Conservation (phyloP, 768 basidiomycete genomes). For the Pisolithus microcarpus region DNA sequence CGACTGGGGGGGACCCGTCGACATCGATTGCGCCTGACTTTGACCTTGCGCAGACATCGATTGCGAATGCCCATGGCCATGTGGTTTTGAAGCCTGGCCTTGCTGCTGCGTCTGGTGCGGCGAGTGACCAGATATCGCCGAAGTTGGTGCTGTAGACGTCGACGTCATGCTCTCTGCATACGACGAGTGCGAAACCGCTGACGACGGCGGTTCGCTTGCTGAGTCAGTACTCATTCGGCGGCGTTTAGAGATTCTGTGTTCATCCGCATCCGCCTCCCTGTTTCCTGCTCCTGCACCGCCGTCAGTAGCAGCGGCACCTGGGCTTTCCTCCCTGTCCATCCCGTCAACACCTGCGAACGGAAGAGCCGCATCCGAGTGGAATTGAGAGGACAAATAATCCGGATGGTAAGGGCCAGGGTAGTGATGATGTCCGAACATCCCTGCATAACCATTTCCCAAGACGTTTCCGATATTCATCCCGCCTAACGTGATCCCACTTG, state of each 20-base stretch:
- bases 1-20: no score
- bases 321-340: conserved; percentile 35
- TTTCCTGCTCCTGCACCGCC: conserved; percentile 25
- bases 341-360: conserved; percentile 46
- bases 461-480: no score
- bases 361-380: conserved; percentile 41
- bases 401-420: conserved; percentile 74
- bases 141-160: no score
- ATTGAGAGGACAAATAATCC: conserved; percentile 56
- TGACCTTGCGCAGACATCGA: no score
- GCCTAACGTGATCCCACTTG: no score
- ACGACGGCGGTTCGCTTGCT: conserved; percentile 46
- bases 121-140: no score
- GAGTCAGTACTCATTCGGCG: conserved; percentile 63
- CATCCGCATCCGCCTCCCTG: conserved; percentile 66
- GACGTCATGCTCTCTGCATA: conserved; percentile 41
- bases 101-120: no score
- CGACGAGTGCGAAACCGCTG: conserved; percentile 57
- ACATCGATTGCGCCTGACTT: no score
- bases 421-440: conserved; percentile 29
- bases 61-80: no score
- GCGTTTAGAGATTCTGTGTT: conserved; percentile 57
- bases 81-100: no score
- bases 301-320: conserved; percentile 6
- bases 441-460: conserved; percentile 15